These are phyloP conservation scores for Xylariaceae sp. DNA, from an alignment of 2,329 filamentous ascomycete genomes.

Conservation along the genomic window DNA sequence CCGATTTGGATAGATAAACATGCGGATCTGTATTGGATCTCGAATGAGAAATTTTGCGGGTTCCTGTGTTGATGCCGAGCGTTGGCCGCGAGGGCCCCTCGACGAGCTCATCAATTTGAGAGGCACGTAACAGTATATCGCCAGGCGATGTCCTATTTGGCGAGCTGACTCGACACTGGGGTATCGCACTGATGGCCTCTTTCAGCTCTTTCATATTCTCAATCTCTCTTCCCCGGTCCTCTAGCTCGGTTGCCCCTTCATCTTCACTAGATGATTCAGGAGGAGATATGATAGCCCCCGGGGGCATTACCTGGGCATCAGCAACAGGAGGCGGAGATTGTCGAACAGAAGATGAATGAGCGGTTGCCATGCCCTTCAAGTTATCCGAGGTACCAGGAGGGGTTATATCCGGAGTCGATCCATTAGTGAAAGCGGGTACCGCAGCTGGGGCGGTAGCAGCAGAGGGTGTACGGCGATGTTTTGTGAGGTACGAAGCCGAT, in stretches of 20 bases:
- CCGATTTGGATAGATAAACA: constrained; percentile 52
- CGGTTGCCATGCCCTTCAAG: constrained; percentile 53
- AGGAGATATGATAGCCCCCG: constrained; percentile 86
- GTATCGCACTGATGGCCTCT: constrained; percentile 81
- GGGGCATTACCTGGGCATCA: constrained; percentile 74
- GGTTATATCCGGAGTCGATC: constrained; percentile 48
- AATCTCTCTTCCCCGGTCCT: constrained; percentile 52
- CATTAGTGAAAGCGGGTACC: constrained; percentile 32
- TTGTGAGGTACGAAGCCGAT: constrained; percentile 69
- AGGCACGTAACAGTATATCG: constrained; percentile 45
- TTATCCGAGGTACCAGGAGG: constrained; percentile 58
- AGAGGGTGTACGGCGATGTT: constrained; percentile 66
- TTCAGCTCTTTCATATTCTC: constrained; percentile 72
- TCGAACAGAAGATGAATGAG: constrained; percentile 62
- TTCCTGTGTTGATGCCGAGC: constrained; percentile 53
- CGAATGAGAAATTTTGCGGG: constrained; percentile 54
- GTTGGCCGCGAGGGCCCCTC: constrained; percentile 51
- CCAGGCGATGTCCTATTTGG: constrained; percentile 50
- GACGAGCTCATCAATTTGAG: constrained; percentile 40
- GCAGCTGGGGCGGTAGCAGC: constrained; percentile 47
- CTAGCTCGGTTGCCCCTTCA: constrained; percentile 61
- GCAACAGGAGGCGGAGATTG: constrained; percentile 85
- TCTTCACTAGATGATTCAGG: constrained; percentile 91
- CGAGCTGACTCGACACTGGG: constrained; percentile 66
- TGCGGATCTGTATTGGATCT: constrained; percentile 63